Percentiles rank a stretch among this genome's conserved stretches.
Evolutionary conservation across 2,329 filamentous ascomycete genomes (phyloP).

Genomic region (Colletotrichum limetticola): DNA sequence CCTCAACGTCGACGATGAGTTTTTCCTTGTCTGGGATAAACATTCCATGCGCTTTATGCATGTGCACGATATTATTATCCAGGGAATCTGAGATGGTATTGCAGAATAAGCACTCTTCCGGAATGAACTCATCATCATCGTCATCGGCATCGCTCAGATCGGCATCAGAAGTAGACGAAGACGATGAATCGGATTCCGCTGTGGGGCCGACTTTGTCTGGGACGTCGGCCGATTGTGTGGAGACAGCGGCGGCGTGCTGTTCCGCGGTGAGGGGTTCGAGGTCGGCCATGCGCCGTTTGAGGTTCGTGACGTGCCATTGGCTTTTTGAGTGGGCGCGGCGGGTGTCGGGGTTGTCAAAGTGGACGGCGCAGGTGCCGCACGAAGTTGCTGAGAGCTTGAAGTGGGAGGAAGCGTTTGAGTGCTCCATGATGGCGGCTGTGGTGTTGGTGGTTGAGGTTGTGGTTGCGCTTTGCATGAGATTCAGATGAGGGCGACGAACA

Average conservation of each 20-base stretch:
- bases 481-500: not conserved
- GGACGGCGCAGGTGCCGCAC: constrained; percentile 27
- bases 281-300: constrained; percentile 29
- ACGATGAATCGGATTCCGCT: not conserved
- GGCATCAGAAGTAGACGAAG: constrained; percentile 5
- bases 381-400: constrained; percentile 30
- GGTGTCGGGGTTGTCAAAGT: constrained; percentile 21
- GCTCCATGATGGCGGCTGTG: constrained; percentile 9
- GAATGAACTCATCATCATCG: constrained; percentile 36
- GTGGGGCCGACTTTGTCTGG: not conserved
- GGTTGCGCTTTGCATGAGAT: not conserved
- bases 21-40: constrained; percentile 50
- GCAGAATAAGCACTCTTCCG: constrained; percentile 57
- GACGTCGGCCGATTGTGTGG: not conserved
- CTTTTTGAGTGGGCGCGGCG: constrained; percentile 30
- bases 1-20: constrained; percentile 57
- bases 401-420: not conserved
- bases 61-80: constrained; percentile 47
- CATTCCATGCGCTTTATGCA: constrained; percentile 60
- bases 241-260: not conserved
- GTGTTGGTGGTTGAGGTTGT: not conserved
- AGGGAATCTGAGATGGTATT: too few species aligned
- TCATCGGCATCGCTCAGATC: not conserved
- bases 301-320: constrained; percentile 31
- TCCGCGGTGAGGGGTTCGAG: constrained; percentile 19